Evolutionary conservation across 2,329 filamentous ascomycete species (phyloP).

Genomic region (Sclerotinia borealis): DNA sequence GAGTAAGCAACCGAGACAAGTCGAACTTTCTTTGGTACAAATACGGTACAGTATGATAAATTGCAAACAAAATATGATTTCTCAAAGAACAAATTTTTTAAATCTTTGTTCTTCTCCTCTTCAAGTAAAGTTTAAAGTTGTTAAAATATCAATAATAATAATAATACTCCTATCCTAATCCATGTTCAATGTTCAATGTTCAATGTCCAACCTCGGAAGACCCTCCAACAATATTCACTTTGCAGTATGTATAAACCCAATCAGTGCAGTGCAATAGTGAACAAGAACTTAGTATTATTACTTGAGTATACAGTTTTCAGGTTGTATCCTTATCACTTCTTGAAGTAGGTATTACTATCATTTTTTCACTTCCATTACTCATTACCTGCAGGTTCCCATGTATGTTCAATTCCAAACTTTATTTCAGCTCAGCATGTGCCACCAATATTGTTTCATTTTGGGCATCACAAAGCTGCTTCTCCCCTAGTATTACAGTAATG

Average conservation of each 20-base stretch:
- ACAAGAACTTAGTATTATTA: neutral
- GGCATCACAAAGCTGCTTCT: conserved; percentile 1
- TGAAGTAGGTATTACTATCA: neutral
- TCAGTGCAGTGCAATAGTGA: neutral
- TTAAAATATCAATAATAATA: too few species aligned
- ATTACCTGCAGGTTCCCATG: neutral
- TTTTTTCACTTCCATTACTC: neutral
- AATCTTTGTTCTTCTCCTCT: neutral
- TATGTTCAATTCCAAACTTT: too few species aligned
- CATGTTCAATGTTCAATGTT: neutral
- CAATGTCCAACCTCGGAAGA: neutral
- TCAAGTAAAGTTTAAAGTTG: too few species aligned
- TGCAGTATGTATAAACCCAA: neutral
- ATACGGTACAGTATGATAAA: too few species aligned
- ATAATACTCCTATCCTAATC: neutral
- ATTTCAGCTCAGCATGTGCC: neutral
- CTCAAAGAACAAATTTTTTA: neutral
- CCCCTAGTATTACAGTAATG: conserved; percentile 6
- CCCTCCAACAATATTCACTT: neutral
- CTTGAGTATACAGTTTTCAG: neutral
- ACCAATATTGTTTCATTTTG: conserved; percentile 3
- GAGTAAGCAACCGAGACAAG: conserved; percentile 1
- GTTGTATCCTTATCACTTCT: neutral
- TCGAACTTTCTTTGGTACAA: too few species aligned
- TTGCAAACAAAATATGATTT: neutral